Base-by-base conservation (phyloP, 179 eudicot species). In the Spinacia oleracea region DNA sequence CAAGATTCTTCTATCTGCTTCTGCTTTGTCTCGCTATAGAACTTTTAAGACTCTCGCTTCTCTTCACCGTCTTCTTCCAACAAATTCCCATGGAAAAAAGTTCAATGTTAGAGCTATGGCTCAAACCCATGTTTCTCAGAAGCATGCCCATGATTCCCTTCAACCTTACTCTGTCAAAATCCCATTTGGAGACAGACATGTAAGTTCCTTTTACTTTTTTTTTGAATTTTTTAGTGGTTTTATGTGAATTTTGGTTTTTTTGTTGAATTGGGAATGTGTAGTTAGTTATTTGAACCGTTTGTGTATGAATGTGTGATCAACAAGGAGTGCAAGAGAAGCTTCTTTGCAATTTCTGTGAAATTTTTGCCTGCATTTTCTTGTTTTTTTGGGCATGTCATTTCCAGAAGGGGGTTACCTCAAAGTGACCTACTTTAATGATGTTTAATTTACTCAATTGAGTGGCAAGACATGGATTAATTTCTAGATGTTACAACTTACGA, bases 111-210 rank as follows among this genome's bases (percentile, higher is more conserved):
- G 78, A 56, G 88, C 87, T 27, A 65, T 72, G 29, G 70, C 65
- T 66, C 79, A 73, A 11, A 18, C 77, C 16, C 70, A 81, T 18
- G 78, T 70, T 43, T 65, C 82, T 23, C 84, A 79, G 6, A 7
- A 51, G 25, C 64, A 70, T 58, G 59, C 71, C 63, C 75, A 46
- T 18, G 87, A 75, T 81, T 76, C 72, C 48, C 79, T 87, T 14
- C 86, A 82, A 72, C 91, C 88, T 48, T 70, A 80, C 76, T 90
- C 96, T 10, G 89, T 94, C 53, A 90, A 86, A 83, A 91, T 95
- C 62, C 98, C 98, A 0, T 89, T 91, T 71, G 98, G 98, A 21
- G 93, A 95, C 80, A 88, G 98, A 82, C 85, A 93, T 87, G 97
- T 90, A 82, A 82, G 98, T 68, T 21, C 35, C 18, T 68, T 0